These are phyloP conservation scores for Oemleria cerasiformis DNA, from an alignment of 306 rosid species.

Conservation along the genomic window DNA sequence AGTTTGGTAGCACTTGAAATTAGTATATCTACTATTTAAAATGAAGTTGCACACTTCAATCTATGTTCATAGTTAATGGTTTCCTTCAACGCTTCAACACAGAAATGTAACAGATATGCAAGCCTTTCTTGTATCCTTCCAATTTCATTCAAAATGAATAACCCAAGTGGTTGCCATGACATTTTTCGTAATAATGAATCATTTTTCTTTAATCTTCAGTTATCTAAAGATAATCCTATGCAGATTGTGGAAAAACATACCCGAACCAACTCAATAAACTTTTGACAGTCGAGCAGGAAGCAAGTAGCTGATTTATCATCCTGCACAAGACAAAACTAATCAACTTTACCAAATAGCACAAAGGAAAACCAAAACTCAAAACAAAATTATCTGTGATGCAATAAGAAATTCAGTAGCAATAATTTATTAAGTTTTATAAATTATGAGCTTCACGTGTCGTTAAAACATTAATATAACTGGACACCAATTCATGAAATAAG, in stretches of 20 bases:
- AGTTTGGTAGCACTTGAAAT: background rate
- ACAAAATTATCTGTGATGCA: background rate
- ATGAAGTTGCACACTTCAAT: background rate
- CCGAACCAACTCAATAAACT: constrained; percentile 91
- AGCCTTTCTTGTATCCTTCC: background rate
- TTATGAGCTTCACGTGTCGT: background rate
- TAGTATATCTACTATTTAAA: background rate
- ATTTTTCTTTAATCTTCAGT: background rate
- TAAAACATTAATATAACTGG: background rate
- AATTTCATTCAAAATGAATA: constrained; percentile 1
- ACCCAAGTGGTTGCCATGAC: background rate
- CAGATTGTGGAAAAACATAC: constrained; percentile 47
- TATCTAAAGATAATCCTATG: background rate
- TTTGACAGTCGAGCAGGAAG: constrained; percentile 95
- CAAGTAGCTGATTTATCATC: constrained; percentile 86
- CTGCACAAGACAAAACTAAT: constrained; percentile 50
- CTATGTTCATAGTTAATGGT: background rate
- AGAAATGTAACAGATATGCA: background rate
- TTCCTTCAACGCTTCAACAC: background rate
- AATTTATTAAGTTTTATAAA: background rate
- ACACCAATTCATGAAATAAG: background rate
- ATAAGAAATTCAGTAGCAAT: background rate
- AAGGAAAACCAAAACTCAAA: background rate
- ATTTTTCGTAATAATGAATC: background rate
- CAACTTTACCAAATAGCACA: background rate